These are phyloP conservation scores for Microascus cirrosus DNA, from an alignment of 2,329 filamentous ascomycete species.

Conservation along the genomic window DNA sequence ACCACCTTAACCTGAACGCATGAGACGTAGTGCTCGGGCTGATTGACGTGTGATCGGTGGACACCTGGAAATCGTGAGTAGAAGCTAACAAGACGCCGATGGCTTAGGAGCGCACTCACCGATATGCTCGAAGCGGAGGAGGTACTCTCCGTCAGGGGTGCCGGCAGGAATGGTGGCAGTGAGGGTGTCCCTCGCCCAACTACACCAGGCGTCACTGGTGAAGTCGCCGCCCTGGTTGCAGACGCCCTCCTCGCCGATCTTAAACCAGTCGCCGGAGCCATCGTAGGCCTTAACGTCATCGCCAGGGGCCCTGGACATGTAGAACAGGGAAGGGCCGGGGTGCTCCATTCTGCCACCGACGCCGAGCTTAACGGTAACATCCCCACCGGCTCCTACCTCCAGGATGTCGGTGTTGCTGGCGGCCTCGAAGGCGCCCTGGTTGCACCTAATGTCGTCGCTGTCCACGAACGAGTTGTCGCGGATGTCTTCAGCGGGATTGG, in stretches of 20 bases:
- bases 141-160: constrained; percentile 23
- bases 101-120: constrained; percentile 7
- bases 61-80: constrained; percentile 3
- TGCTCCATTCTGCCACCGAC: constrained; percentile 11
- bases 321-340: constrained; percentile 12
- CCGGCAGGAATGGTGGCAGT: constrained; percentile 21
- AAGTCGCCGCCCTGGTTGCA: constrained; percentile 11
- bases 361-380: constrained; percentile 11
- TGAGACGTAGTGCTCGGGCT: constrained; percentile 16
- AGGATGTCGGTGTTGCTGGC: constrained; percentile 12
- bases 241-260: constrained; percentile 12
- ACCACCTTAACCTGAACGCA: constrained; percentile 20
- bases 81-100: neutral
- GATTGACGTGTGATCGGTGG: constrained; percentile 12
- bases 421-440: constrained; percentile 15
- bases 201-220: constrained; percentile 12
- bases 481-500: constrained; percentile 12
- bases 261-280: constrained; percentile 16
- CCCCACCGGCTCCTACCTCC: constrained; percentile 12
- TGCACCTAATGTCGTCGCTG: constrained; percentile 15
- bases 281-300: constrained; percentile 15
- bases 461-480: constrained; percentile 12
- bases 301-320: constrained; percentile 14
- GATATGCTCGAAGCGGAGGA: constrained; percentile 22
- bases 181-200: constrained; percentile 12